Evolutionary conservation across 1,139 yeast species (phyloP).

Genomic region (Nematodospora anomalae): DNA sequence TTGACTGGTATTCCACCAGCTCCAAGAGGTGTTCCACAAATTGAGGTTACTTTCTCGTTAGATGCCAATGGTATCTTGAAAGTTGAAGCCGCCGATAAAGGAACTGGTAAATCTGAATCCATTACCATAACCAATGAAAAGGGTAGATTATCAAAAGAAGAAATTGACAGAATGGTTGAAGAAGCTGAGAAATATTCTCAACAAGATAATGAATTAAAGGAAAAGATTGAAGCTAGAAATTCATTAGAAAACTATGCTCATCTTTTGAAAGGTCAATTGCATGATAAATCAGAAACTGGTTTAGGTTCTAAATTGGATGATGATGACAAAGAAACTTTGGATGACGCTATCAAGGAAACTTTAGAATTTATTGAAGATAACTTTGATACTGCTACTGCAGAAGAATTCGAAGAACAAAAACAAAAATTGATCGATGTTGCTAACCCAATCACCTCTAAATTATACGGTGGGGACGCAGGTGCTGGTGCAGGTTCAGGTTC

Average conservation of each 20-base stretch:
- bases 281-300: slow-evolving; percentile 60
- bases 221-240: slow-evolving; percentile 68
- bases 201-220: slow-evolving; percentile 80
- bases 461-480: slow-evolving; percentile 67
- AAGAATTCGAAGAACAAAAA: slow-evolving; percentile 92
- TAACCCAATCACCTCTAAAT: slow-evolving; percentile 88
- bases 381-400: slow-evolving; percentile 82
- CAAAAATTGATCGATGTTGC: slow-evolving; percentile 83
- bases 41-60: slow-evolving; percentile 47
- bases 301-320: slow-evolving; percentile 79
- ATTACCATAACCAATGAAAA: slow-evolving; percentile 95
- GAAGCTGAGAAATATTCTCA: slow-evolving; percentile 91
- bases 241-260: slow-evolving; percentile 51
- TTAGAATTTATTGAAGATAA: slow-evolving; percentile 89
- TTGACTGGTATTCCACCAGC: slow-evolving; percentile 51
- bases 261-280: slow-evolving; percentile 53
- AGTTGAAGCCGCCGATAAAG: slow-evolving; percentile 48
- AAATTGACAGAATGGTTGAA: slow-evolving; percentile 90
- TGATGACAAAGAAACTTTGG: slow-evolving; percentile 87
- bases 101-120: slow-evolving; percentile 75
- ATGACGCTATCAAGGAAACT: slow-evolving; percentile 86
- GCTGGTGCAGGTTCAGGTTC: slow-evolving; percentile 41
- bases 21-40: slow-evolving; percentile 52
- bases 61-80: slow-evolving; percentile 52
- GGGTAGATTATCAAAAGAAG: slow-evolving; percentile 93